A percentile compares a stretch with the other conserved stretches of the same genome.
Evolutionary conservation across 495 filamentous ascomycete species (phyloP).

Genomic region (Ascobolus immersus): DNA sequence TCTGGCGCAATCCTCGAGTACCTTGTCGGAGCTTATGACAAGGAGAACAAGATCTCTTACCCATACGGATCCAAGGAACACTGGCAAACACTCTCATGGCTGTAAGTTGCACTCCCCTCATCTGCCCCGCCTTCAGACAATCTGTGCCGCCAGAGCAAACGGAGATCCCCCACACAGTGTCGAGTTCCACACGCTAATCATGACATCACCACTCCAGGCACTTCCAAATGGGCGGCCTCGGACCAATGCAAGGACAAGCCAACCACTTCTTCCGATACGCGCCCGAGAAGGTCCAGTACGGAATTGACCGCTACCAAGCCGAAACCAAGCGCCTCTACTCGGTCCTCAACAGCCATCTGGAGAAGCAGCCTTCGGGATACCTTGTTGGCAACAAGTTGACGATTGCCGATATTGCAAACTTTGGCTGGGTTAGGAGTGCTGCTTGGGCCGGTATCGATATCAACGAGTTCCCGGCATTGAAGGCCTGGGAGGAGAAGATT

Average conservation of each 20-base stretch:
- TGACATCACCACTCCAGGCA: slow-evolving; percentile 16
- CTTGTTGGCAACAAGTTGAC: slow-evolving; percentile 57
- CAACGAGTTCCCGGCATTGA: slow-evolving; percentile 44
- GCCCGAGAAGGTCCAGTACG: slow-evolving; percentile 68
- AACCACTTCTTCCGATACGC: slow-evolving; percentile 81
- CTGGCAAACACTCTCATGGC: slow-evolving; percentile 60
- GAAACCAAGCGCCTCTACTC: slow-evolving; percentile 62
- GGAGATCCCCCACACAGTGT: background rate
- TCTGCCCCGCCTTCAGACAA: background rate
- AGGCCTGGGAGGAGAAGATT: slow-evolving; percentile 42
- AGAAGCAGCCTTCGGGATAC: slow-evolving; percentile 26
- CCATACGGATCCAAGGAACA: slow-evolving; percentile 46
- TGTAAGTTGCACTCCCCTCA: slow-evolving; percentile 20
- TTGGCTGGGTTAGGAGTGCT: slow-evolving; percentile 38
- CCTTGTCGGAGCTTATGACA: slow-evolving; percentile 55
- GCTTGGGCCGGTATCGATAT: slow-evolving; percentile 54
- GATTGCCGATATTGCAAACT: slow-evolving; percentile 63
- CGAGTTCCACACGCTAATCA: background rate
- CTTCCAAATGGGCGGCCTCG: slow-evolving; percentile 51
- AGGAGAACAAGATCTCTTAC: slow-evolving; percentile 61
- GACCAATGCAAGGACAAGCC: slow-evolving; percentile 81
- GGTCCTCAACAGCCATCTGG: slow-evolving; percentile 50
- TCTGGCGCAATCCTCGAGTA: slow-evolving; percentile 72
- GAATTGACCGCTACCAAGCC: slow-evolving; percentile 53
- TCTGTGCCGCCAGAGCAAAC: background rate